These are phyloP conservation scores for Brettanomyces bruxellensis DNA, from an alignment of 805 yeast genomes.

Conservation along the genomic window DNA sequence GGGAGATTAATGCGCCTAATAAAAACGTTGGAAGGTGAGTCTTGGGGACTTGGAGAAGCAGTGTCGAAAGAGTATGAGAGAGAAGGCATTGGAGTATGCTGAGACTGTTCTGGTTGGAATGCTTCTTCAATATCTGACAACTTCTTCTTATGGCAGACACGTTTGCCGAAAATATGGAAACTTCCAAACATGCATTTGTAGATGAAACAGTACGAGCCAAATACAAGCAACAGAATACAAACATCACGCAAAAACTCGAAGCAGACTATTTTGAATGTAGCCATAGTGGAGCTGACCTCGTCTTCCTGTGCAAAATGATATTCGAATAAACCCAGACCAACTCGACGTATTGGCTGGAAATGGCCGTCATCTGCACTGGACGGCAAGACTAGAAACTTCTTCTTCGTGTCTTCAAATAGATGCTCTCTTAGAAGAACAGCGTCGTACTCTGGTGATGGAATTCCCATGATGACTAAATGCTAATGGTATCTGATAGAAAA, in stretches of 20 bases:
- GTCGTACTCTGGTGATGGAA: slow-evolving; percentile 25
- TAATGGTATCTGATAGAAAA: too few species aligned
- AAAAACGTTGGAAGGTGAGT: neutral
- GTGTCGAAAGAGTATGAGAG: neutral
- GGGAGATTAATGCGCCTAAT: neutral
- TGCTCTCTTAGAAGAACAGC: slow-evolving; percentile 26
- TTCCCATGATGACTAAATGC: slow-evolving; percentile 14
- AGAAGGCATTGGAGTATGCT: slow-evolving; percentile 1
- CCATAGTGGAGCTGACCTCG: neutral
- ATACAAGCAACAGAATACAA: too few species aligned
- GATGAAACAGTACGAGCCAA: too few species aligned
- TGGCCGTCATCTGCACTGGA: slow-evolving; percentile 15
- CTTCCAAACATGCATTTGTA: neutral
- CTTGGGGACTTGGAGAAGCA: neutral
- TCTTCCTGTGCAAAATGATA: slow-evolving; percentile 16
- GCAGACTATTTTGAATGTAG: neutral
- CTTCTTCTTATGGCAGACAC: neutral
- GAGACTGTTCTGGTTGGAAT: neutral
- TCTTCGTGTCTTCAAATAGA: slow-evolving; percentile 19
- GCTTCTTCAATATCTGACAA: neutral
- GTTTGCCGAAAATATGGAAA: neutral
- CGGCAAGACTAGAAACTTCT: slow-evolving; percentile 19
- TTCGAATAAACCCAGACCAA: slow-evolving; percentile 23
- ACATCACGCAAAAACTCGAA: neutral
- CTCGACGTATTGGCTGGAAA: slow-evolving; percentile 21